Evolutionary conservation across 306 rosid species (phyloP), one percentile per base, ranked within the genome.

Genomic region (Casuarina equisetifolia): DNA sequence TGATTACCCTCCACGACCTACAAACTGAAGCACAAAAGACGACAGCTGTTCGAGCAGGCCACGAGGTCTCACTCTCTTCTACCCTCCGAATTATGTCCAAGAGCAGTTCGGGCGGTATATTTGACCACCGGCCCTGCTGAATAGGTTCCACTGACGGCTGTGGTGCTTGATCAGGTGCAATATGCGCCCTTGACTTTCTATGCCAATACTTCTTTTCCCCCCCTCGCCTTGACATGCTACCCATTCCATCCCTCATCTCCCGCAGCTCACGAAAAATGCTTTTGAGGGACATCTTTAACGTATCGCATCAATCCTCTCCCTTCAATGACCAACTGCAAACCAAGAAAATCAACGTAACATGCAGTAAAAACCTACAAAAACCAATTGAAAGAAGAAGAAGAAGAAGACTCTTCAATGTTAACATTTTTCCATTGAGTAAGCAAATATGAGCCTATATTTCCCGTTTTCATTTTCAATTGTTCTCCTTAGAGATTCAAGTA

Each of bases 11-110:
- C 97, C 98, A 91, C 0, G 97, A 87, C 82, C 84, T 90, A 76
- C 98, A 91, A 70, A 94, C 98, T 0, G 97, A 91, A 80, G 91
- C 96, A 81, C 98, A 94, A 54, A 11, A 81, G 10, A 90, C 85
- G 36, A 94, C 86, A 0, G 78, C 88, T 2, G 84, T 83, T 11
- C 98, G 91, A 40, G 86, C 90, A 76, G 96, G 97, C 98, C 98
- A 94, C 42, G 85, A 54, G 19, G 89, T 77, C 79, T 94, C 97
- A 74, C 90, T 90, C 75, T 87, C 96, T 85, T 91, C 98, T 7
- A 94, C 88, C 82, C 98, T 89, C 77, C 78, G 82, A 52, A 94
- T 81, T 72, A 94, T 91, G 81, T 94, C 97, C 82, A 86, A 76
- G 46, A 94, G 96, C 85, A 94, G 80, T 46, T 91, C 97, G 9